Conservation (phyloP, 441 rosid genomes). For the Sinapis alba region DNA sequence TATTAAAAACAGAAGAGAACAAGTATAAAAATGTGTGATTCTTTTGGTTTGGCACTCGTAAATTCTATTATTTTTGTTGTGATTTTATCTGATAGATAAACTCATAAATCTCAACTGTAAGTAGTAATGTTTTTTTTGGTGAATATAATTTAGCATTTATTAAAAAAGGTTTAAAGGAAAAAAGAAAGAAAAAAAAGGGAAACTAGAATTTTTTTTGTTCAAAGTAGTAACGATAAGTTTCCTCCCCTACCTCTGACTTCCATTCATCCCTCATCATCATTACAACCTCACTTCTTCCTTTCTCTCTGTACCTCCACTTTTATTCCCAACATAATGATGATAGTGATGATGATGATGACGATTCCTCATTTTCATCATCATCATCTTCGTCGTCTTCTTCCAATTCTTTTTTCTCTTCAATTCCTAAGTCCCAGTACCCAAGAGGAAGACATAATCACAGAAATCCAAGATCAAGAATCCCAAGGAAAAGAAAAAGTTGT, state of each 20-base stretch:
- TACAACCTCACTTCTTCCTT: constrained; percentile 42
- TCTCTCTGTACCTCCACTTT: constrained; percentile 36
- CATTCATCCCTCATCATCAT: constrained; percentile 40
- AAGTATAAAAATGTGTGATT: too few species aligned
- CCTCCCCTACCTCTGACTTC: constrained; percentile 44
- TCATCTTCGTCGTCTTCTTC: constrained; percentile 36
- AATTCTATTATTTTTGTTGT: too few species aligned
- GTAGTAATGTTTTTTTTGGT: too few species aligned
- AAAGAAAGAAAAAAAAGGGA: background rate
- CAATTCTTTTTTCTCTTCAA: constrained; percentile 36
- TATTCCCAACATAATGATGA: constrained; percentile 38
- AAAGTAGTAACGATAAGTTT: constrained; percentile 41
- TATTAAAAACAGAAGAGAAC: too few species aligned
- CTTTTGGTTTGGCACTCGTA: too few species aligned
- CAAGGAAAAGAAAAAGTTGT: constrained; percentile 34
- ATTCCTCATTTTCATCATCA: constrained; percentile 16
- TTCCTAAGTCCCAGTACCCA: constrained; percentile 36
- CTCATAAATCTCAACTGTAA: too few species aligned
- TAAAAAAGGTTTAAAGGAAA: too few species aligned
- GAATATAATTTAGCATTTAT: too few species aligned
- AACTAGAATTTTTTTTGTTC: constrained; percentile 29
- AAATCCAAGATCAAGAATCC: constrained; percentile 41
- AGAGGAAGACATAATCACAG: constrained; percentile 28
- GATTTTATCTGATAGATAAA: too few species aligned
- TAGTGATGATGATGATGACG: constrained; percentile 37